Conservation (phyloP, 495 filamentous ascomycete genomes). For the Lophiostoma macrostomum region DNA sequence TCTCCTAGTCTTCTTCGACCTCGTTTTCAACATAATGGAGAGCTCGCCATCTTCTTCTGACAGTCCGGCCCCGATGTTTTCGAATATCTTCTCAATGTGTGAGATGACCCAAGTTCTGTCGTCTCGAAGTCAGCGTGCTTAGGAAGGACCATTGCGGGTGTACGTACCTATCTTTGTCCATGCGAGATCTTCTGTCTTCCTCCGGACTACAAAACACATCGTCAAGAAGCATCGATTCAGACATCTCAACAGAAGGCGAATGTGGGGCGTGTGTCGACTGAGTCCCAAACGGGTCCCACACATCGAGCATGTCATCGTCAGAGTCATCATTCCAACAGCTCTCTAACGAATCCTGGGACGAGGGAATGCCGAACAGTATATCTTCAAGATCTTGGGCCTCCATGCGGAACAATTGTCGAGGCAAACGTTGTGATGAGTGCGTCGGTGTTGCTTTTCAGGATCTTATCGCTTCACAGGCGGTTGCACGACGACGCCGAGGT, state of each 20-base stretch:
- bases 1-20: slow-evolving; percentile 19
- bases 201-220: no score
- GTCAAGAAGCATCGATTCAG: slow-evolving; percentile 1
- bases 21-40: slow-evolving; percentile 45
- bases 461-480: no score
- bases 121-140: no score
- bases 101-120: slow-evolving; percentile 42
- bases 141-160: no score
- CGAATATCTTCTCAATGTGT: slow-evolving; percentile 54
- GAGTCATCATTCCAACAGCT: slow-evolving; percentile 2
- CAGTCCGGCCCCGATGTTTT: slow-evolving; percentile 50
- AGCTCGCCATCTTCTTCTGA: slow-evolving; percentile 45
- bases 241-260: not conserved
- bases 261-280: no score
- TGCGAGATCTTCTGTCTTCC: not conserved
- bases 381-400: slow-evolving; percentile 30
- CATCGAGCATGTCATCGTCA: slow-evolving; percentile 19
- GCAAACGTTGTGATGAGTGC: no score
- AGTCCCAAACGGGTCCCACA: no score
- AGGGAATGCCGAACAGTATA: slow-evolving; percentile 31
- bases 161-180: slow-evolving; percentile 4
- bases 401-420: no score
- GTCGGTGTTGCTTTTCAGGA: no score
- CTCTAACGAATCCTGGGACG: slow-evolving; percentile 33
- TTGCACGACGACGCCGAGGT: no score